Conservation (phyloP, 805 yeast species). For the Ogataea salicorniae region DNA sequence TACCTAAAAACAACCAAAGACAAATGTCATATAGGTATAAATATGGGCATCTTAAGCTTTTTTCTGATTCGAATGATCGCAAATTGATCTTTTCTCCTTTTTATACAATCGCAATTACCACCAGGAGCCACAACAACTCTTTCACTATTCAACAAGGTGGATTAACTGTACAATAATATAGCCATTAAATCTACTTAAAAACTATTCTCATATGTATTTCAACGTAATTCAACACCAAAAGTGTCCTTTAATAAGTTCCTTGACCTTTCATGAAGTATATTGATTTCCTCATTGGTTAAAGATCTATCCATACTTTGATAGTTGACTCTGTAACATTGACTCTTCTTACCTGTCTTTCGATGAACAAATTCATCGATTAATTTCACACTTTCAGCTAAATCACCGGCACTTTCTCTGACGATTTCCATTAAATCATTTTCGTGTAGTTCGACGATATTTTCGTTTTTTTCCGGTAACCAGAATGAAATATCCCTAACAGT, state of each 20-base stretch:
- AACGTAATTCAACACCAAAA: constrained; percentile 53
- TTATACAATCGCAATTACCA: too few relatives aligned
- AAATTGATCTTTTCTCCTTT: too few relatives aligned
- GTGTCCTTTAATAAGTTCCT: constrained; percentile 47
- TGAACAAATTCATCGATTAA: constrained; percentile 79
- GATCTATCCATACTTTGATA: constrained; percentile 96
- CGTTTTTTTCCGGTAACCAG: constrained; percentile 58
- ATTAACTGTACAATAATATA: too few relatives aligned
- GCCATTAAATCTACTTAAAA: too few relatives aligned
- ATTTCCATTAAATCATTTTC: constrained; percentile 92
- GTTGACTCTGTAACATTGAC: constrained; percentile 84
- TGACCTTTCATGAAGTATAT: constrained; percentile 62
- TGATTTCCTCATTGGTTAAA: constrained; percentile 80
- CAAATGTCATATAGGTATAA: too few relatives aligned
- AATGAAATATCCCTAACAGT: constrained; percentile 84
- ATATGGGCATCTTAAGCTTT: too few relatives aligned
- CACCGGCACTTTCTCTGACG: constrained; percentile 80
- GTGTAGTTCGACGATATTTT: constrained; percentile 41
- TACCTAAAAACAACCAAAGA: too few relatives aligned
- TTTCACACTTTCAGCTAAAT: constrained; percentile 80
- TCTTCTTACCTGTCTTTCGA: constrained; percentile 70
- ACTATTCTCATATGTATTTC: neutral
- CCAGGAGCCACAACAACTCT: too few relatives aligned
- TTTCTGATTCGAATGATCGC: too few relatives aligned
- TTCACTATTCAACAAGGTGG: too few relatives aligned